Evolutionary conservation across 495 filamentous ascomycete genomes (phyloP), one percentile per base, ranked within the genome.

Genomic region (Pyrenula massariospora): DNA sequence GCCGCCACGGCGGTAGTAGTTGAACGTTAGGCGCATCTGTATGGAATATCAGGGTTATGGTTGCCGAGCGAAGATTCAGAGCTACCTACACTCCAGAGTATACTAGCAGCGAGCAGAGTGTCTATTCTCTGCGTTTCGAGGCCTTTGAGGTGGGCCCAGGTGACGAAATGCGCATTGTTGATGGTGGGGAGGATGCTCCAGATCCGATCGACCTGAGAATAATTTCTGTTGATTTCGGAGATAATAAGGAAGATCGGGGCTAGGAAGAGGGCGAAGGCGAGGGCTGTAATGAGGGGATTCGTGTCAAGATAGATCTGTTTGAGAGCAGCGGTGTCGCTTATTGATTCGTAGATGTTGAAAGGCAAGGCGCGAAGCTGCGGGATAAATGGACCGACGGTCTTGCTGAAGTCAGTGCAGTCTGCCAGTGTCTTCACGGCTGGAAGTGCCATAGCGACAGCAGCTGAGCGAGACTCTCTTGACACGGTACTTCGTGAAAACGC

Each of bases 1-100:
- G 19, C 94, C 94, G 20, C 94, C 94, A 69, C 88, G 94, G 53
- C 94, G 86, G 87, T 87, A 96, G 69, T 95, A 99, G 71, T 99
- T 99, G 79, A 78, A 96, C 1, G 93, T 95, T 65, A 99, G 73
- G 47, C 94, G 86, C 53, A 74, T 57, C 84, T 88, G 63, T n/a
- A n/a, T n/a, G n/a, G n/a, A n/a, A n/a, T n/a, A n/a, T n/a, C n/a
- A n/a, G n/a, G n/a, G n/a, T n/a, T n/a, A n/a, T n/a, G n/a, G n/a
- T n/a, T n/a, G n/a, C n/a, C n/a, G n/a, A n/a, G n/a, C n/a, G n/a
- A n/a, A n/a, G n/a, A n/a, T n/a, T n/a, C n/a, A 48, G 24, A 22
- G 2, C 23, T 2, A 66, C 88, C 71, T 77, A 92, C 88, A 66
- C 86, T 88, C 94, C 94, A 99, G 12, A 91, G 56, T 1, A 75